phyloP scores from a whole-genome alignment of 2,329 filamentous ascomycete species.

The Penicillium sp. region DNA sequence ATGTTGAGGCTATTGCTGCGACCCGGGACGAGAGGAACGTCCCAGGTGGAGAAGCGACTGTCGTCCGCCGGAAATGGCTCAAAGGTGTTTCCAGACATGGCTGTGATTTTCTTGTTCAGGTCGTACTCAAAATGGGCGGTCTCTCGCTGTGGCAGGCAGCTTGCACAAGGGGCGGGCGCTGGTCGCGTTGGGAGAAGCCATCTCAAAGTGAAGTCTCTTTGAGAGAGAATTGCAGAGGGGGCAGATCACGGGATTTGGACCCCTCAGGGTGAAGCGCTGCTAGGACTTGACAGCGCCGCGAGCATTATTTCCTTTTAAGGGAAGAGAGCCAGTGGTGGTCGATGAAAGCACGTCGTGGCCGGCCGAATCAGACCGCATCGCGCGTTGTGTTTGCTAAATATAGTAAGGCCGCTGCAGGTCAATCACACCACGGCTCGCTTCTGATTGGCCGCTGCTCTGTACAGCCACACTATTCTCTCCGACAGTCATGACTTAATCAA shows the following conservation, averaged over 20 bases:
- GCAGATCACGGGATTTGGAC: slow-evolving; percentile 10
- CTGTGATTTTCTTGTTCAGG: neutral
- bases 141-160: slow-evolving; percentile 4
- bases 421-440: neutral
- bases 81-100: neutral
- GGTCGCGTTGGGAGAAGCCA: neutral
- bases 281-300: slow-evolving; percentile 5
- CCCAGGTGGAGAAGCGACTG: neutral
- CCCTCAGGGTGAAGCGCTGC: neutral
- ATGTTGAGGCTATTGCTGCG: slow-evolving; percentile 32
- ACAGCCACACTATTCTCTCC: neutral
- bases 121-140: neutral
- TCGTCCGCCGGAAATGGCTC: neutral
- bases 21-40: slow-evolving; percentile 5
- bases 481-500: no score
- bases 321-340: neutral
- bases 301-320: neutral
- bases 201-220: neutral
- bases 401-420: slow-evolving; percentile 6
- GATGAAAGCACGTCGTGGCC: neutral
- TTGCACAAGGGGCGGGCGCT: neutral
- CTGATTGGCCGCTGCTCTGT: slow-evolving; percentile 1
- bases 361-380: slow-evolving; percentile 12
- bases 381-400: slow-evolving; percentile 1
- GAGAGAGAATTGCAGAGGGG: neutral